These are phyloP conservation scores for Albophoma yamanashiensis DNA, from an alignment of 2,329 filamentous ascomycete species.

Conservation along the genomic window DNA sequence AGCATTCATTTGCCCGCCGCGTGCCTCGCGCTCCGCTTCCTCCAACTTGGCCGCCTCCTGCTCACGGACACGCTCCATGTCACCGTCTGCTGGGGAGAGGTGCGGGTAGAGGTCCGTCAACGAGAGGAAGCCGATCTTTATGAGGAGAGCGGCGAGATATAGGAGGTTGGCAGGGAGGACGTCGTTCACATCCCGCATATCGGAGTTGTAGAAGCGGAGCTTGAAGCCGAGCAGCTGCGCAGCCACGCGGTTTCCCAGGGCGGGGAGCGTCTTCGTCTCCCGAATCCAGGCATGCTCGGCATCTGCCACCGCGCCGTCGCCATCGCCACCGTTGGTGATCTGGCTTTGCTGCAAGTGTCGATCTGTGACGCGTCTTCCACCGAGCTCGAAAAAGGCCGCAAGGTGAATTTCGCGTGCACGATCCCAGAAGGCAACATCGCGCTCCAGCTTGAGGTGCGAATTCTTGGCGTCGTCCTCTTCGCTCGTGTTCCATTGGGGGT, in stretches of 20 bases:
- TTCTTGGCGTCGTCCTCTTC: constrained; percentile 59
- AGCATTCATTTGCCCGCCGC: constrained; percentile 69
- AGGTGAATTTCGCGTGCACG: constrained; percentile 66
- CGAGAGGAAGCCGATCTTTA: constrained; percentile 96
- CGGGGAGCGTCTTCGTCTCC: constrained; percentile 70
- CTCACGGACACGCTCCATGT: constrained; percentile 65
- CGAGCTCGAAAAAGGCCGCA: constrained; percentile 82
- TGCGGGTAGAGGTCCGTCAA: constrained; percentile 85
- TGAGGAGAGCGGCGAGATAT: constrained; percentile 79
- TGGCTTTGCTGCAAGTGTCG: constrained; percentile 37
- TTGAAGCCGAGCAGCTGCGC: constrained; percentile 97
- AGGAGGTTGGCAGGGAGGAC: constrained; percentile 84
- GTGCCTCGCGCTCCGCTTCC: constrained; percentile 61
- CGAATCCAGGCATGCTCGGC: constrained; percentile 65
- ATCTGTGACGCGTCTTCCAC: constrained; percentile 56
- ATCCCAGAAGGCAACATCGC: constrained; percentile 74
- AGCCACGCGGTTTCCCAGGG: constrained; percentile 78
- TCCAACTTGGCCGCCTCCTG: constrained; percentile 65
- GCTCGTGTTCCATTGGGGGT: constrained; percentile 47
- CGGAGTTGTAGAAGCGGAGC: constrained; percentile 83
- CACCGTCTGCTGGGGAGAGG: constrained; percentile 73
- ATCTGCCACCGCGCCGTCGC: constrained; percentile 37
- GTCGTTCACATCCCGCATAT: constrained; percentile 63
- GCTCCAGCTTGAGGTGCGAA: constrained; percentile 43
- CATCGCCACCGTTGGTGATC: constrained; percentile 24